Conservation (phyloP, 2,329 filamentous ascomycete genomes). For the Curvularia hawaiiensis region DNA sequence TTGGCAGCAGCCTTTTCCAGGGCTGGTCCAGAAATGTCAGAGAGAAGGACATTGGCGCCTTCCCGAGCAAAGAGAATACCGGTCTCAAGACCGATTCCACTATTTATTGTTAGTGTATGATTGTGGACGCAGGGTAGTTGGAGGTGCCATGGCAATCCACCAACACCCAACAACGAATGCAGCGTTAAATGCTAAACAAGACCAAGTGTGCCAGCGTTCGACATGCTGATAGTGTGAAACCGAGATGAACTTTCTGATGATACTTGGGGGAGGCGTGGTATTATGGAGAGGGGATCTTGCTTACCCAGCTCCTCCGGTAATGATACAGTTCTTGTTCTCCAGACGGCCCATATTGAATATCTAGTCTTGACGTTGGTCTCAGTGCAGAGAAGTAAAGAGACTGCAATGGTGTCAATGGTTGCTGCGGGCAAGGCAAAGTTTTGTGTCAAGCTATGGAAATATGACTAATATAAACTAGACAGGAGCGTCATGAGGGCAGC, state of each 20-base stretch:
- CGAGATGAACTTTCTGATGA: background rate
- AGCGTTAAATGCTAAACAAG: background rate
- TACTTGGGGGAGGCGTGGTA: background rate
- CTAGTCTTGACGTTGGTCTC: slow-evolving; percentile 10
- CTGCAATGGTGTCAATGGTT: slow-evolving; percentile 20
- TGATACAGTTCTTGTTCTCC: slow-evolving; percentile 71
- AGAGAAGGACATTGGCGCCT: slow-evolving; percentile 83
- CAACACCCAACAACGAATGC: background rate
- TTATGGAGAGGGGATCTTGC: slow-evolving; percentile 37
- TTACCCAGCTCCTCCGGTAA: slow-evolving; percentile 87
- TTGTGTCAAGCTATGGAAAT: slow-evolving; percentile 28
- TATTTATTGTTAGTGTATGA: slow-evolving; percentile 46
- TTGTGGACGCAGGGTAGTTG: background rate
- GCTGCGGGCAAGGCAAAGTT: slow-evolving; percentile 20
- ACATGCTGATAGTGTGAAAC: background rate
- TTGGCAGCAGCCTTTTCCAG: slow-evolving; percentile 78
- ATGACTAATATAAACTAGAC: slow-evolving; percentile 41
- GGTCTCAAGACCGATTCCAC: slow-evolving; percentile 93
- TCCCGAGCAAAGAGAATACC: slow-evolving; percentile 87
- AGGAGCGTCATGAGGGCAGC: slow-evolving; percentile 23
- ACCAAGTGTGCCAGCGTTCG: background rate
- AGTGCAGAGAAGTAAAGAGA: slow-evolving; percentile 2
- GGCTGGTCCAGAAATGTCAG: slow-evolving; percentile 80
- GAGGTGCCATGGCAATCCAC: background rate
- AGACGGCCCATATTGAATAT: slow-evolving; percentile 56